phyloP scores from a whole-genome alignment of 75 land plant genomes.

The Pseudotsuga menziesii region DNA sequence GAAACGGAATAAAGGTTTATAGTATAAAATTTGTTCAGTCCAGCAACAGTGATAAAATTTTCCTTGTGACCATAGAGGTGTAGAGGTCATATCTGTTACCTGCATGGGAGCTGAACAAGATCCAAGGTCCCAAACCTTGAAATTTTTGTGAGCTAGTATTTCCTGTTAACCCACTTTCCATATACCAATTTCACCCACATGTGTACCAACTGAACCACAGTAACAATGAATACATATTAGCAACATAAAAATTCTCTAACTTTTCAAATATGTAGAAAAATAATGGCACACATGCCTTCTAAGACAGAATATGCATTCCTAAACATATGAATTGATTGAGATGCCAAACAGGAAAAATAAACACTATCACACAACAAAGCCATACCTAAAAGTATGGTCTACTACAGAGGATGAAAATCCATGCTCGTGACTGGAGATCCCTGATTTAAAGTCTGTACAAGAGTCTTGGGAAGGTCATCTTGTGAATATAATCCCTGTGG shows the following conservation, averaged over 20 bases:
- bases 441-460: constrained; percentile 52
- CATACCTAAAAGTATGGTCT: constrained; percentile 66
- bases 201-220: constrained; percentile 58
- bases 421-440: constrained; percentile 77
- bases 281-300: background rate
- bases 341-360: background rate
- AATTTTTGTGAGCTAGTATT: constrained; percentile 61
- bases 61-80: background rate
- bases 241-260: background rate
- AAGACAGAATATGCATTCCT: background rate
- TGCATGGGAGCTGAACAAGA: constrained; percentile 52
- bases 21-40: too few species aligned
- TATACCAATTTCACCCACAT: constrained; percentile 73
- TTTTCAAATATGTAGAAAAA: background rate
- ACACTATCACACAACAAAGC: background rate
- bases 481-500: constrained; percentile 12
- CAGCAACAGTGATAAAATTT: too few species aligned
- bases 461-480: constrained; percentile 79
- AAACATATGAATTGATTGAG: background rate
- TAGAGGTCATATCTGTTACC: constrained; percentile 24
- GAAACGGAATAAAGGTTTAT: too few species aligned
- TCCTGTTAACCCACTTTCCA: constrained; percentile 75
- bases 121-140: constrained; percentile 76
- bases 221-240: background rate
- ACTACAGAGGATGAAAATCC: constrained; percentile 88